Base-by-base conservation (phyloP, 176 grass and related monocot genomes). In the Cenchrus americanus region DNA sequence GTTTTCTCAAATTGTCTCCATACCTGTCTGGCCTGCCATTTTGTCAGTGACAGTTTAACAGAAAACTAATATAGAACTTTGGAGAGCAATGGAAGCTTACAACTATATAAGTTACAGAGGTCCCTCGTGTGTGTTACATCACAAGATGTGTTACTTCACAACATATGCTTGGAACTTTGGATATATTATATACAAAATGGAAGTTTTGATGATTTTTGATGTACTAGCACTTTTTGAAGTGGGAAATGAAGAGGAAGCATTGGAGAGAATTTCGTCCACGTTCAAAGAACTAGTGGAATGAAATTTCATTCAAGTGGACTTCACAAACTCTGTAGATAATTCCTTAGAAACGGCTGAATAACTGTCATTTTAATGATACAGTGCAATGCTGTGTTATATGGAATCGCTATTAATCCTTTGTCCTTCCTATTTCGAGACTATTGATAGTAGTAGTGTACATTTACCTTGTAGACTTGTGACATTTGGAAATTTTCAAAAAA, bases 11-110 rank as follows among this genome's bases (percentile, higher is more conserved):
- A 73, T 23, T 22, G n/a, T 50, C 4, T 50, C 49, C 17, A 77
- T 82, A 69, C 5, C 17, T 81, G 2, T 76, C 12, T 81, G 11
- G 24, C 51, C 71, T 80, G 27, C 62, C 62, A 68, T 43, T 30
- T 30, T 30, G 27, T 30, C 27, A 27, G 47, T 51, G 14, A 13
- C 0, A 58, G 37, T 82, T 61, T 22, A 81, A 68, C 43, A 76
- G 9, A 27, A 58, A 61, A 82, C 32, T 62, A 41, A 82, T 18
- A 3, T 52, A 62, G 9, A 52, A 40, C 44, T 52, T 24, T 13
- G 27, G 30, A 40, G 30, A 44, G 44, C 14, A 73, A 44, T 34
- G 6, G 57, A 82, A 52, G 26, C 63, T 23, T 37, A 62, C 30
- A 51, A 8, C 44, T 49, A 44, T 27, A 22, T 1, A 40, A 18